Base-by-base conservation (phyloP, 805 yeast genomes). In the Citeromyces nyonsensis region DNA sequence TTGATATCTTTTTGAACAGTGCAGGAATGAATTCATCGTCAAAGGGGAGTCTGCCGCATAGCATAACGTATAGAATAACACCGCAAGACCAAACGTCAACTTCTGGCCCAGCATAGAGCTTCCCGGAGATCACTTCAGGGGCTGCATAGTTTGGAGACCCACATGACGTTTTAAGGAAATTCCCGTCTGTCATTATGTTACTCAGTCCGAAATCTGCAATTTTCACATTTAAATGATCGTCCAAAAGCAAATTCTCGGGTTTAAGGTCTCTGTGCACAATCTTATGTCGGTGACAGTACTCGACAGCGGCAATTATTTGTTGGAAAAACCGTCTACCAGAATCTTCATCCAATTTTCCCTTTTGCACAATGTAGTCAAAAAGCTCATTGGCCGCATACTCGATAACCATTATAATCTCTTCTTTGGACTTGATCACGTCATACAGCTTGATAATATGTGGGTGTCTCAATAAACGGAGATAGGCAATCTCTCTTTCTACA, bases 31-130 rank as follows among this genome's bases (percentile, higher is more conserved):
- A 79, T 49, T 86, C 97, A 54, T 86, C 97, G 55, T 86, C 97
- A 52, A 86, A 86, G 10, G 97, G 97, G 44, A 86, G 65, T 44
- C 96, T 65, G 26, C 97, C 95, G 55, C 95, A 86, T 33, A 88
- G 63, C 96, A 86, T 86, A 34, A 86, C 97, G 44, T 86, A 88
- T 34, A 86, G 61, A 31, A 88, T 85, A 26, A 88, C 96, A 45
- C 97, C 97, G 48, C 94, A 81, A 0, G 94, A 80, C 97, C 97
- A 86, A 35, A 86, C 95, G 53, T 86, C 97, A 31, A 88, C 96
- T 55, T 88, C 96, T 3, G 97, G 96, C 7, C 97, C 97, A 2
- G 96, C 97, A 45, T 86, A 88, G 34, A 88, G 63, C 51, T 88
- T 84, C 25, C 96, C 96, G 38, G 86, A 73, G 36, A 86, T 86